Conservation (phyloP, 306 rosid genomes). For the Sicyos baderoa region DNA sequence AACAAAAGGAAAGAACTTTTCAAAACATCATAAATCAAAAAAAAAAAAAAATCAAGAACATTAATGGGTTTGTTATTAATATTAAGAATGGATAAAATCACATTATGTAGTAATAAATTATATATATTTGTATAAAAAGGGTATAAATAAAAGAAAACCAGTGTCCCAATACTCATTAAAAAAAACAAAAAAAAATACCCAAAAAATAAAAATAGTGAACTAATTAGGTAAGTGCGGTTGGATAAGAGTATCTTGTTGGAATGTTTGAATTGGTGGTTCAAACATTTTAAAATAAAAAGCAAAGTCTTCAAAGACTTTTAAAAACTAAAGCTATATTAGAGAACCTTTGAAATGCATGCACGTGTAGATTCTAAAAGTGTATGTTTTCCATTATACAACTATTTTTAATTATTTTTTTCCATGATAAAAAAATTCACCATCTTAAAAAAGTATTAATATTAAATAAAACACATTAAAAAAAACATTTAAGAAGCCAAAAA, state of each 20-base stretch:
- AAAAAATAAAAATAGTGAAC: not conserved
- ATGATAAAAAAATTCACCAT: slow-evolving; percentile 10
- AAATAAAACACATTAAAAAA: slow-evolving; percentile 1
- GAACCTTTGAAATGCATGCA: slow-evolving; percentile 17
- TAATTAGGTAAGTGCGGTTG: slow-evolving; percentile 9
- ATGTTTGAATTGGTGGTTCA: slow-evolving; percentile 1
- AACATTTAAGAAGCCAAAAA: not conserved
- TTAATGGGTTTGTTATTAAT: too few species aligned
- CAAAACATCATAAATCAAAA: not conserved
- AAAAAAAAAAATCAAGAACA: too few species aligned
- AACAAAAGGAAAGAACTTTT: not conserved
- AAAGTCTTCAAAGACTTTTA: not conserved
- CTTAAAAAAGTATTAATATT: not conserved
- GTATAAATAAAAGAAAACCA: not conserved
- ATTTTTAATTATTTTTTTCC: slow-evolving; percentile 1
- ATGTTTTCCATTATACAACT: slow-evolving; percentile 12
- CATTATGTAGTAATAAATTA: not conserved
- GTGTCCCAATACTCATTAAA: not conserved
- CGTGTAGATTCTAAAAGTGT: slow-evolving; percentile 20
- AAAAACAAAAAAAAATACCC: not conserved
- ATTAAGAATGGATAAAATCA: not conserved
- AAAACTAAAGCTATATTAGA: not conserved
- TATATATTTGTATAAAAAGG: not conserved
- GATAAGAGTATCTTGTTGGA: slow-evolving; percentile 14
- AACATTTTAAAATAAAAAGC: slow-evolving; percentile 5